Percentiles rank a stretch among this genome's conserved stretches.
Conservation (phyloP, 2,329 filamentous ascomycete species). For the Colletotrichum magnum region DNA sequence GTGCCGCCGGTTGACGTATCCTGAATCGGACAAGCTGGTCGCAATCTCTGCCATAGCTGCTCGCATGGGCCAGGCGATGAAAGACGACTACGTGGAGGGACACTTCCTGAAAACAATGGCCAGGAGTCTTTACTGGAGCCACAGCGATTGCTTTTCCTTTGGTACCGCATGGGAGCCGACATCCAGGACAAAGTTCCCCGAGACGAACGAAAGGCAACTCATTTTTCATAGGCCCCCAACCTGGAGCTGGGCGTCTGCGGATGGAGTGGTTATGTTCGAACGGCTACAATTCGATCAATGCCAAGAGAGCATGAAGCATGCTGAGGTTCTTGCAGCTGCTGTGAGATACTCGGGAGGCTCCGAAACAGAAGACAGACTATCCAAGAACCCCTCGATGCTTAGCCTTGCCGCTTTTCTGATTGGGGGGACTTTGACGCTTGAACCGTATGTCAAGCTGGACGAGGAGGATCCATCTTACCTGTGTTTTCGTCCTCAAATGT, state of each 20-base stretch:
- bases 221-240: not conserved
- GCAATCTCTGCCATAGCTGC: not conserved
- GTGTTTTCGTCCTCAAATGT: not conserved
- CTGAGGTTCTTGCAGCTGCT: not conserved
- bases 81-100: not conserved
- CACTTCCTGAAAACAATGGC: not conserved
- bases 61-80: not conserved
- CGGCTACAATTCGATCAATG: not conserved
- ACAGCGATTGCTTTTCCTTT: not conserved
- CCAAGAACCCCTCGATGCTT: not conserved
- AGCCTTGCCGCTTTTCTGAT: not conserved
- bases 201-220: not conserved
- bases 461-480: not conserved
- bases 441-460: not conserved
- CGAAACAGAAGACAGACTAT: not conserved
- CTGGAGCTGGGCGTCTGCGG: not conserved
- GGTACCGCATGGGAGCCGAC: no score
- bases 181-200: not conserved
- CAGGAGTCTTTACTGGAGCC: not conserved
- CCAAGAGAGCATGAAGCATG: not conserved
- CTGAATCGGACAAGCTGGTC: conserved; percentile 2
- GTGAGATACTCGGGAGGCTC: not conserved
- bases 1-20: not conserved
- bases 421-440: not conserved
- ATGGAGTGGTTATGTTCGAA: not conserved